Evolutionary conservation across 345 rosid genomes (phyloP).

Genomic region (Eucalyptus regnans): DNA sequence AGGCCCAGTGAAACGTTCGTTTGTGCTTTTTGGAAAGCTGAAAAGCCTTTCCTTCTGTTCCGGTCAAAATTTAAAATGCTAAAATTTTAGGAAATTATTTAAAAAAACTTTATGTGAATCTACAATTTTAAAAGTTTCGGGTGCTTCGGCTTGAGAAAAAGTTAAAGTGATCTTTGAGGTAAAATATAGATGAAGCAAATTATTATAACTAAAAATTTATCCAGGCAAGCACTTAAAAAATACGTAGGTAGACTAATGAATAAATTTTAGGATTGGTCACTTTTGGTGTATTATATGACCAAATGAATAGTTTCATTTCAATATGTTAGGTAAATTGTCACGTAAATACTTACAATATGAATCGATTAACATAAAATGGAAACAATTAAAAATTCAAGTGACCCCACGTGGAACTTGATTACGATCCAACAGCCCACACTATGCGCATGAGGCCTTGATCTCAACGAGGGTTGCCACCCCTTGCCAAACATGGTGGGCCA

Average conservation of each 20-base stretch:
- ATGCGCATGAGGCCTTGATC: background rate
- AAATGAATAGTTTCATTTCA: background rate
- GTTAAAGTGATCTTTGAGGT: accelerated
- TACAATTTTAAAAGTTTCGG: background rate
- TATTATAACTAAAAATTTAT: background rate
- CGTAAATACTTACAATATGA: background rate
- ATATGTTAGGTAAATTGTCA: background rate
- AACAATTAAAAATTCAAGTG: too few species aligned
- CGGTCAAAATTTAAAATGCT: background rate
- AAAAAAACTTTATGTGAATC: background rate
- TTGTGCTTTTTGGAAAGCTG: background rate
- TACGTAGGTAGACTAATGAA: too few species aligned
- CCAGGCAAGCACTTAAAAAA: too few species aligned
- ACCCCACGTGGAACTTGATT: background rate
- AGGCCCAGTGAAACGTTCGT: background rate
- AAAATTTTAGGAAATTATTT: background rate
- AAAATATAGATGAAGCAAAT: background rate
- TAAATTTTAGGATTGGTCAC: background rate
- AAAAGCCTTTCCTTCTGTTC: background rate
- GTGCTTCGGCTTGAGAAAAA: background rate
- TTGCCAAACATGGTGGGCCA: background rate
- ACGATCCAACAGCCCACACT: accelerated
- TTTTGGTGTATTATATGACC: background rate
- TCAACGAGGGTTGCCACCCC: accelerated
- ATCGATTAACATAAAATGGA: too few species aligned